A percentile compares a stretch with the other conserved stretches of the same genome.
phyloP scores from a whole-genome alignment of 2,329 filamentous ascomycete species.

The Pseudogymnoascus sp. region DNA sequence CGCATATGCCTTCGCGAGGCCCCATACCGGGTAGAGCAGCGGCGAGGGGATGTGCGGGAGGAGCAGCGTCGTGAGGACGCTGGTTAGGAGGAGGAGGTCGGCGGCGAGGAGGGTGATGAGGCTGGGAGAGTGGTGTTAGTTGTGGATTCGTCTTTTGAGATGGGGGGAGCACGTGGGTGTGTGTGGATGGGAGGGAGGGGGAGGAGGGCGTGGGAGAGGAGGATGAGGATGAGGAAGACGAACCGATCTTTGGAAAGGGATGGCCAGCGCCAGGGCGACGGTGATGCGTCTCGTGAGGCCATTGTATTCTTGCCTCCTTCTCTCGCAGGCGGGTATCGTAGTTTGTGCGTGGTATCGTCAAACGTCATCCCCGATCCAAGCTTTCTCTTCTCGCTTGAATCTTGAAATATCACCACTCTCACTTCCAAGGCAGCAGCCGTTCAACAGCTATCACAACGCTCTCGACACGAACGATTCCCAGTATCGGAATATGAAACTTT shows the following conservation, averaged over 20 bases:
- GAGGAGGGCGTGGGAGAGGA: too few relatives aligned
- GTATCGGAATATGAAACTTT: neutral
- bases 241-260: neutral
- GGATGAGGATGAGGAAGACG: neutral
- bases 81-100: slow-evolving; percentile 24
- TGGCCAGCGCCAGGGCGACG: neutral
- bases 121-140: neutral
- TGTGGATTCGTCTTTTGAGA: neutral
- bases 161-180: neutral
- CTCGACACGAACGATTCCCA: neutral
- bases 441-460: neutral
- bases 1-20: slow-evolving; percentile 28
- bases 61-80: slow-evolving; percentile 24
- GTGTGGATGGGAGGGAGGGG: neutral
- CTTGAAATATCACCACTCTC: too few relatives aligned
- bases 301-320: neutral
- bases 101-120: slow-evolving; percentile 21
- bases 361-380: neutral
- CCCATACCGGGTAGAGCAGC: neutral
- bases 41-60: slow-evolving; percentile 25
- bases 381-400: neutral
- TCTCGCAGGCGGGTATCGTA: neutral
- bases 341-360: neutral
- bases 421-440: neutral
- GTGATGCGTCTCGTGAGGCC: neutral